These are phyloP conservation scores for Magnolia sinica DNA, from an alignment of 164 flowering plant genomes.

Conservation along the genomic window DNA sequence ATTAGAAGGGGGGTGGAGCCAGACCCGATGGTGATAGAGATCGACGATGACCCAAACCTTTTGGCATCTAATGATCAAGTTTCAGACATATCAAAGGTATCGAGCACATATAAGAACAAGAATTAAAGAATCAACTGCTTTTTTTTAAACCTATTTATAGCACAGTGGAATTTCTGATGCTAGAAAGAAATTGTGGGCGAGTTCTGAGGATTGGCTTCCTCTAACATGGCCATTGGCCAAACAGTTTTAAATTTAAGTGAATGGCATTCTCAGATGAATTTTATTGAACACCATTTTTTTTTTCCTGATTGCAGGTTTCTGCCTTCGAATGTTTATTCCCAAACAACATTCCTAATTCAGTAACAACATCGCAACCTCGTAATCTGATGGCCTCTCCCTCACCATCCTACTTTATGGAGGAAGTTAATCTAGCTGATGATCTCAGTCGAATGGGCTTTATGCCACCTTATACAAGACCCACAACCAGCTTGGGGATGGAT, in stretches of 20 bases:
- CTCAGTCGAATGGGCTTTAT: constrained; percentile 32
- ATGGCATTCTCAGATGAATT: neutral
- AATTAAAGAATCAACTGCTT: no score
- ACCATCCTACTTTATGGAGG: constrained; percentile 45
- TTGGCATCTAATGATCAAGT: constrained; percentile 56
- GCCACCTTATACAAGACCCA: constrained; percentile 41
- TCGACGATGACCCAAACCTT: constrained; percentile 24
- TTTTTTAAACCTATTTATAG: neutral
- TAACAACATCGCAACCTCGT: constrained; percentile 35
- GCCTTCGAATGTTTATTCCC: constrained; percentile 23
- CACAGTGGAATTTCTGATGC: neutral
- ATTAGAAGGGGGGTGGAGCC: constrained; percentile 21
- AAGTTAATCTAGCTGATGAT: constrained; percentile 37
- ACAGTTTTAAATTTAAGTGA: neutral
- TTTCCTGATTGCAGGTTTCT: constrained; percentile 33
- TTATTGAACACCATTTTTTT: neutral
- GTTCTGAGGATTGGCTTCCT: neutral
- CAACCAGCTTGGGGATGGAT: constrained; percentile 38
- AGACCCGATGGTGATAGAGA: constrained; percentile 23
- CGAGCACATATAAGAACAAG: neutral
- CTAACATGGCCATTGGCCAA: neutral
- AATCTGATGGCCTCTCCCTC: constrained; percentile 17
- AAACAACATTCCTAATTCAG: constrained; percentile 24
- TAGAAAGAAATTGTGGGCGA: neutral
- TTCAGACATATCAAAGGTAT: constrained; percentile 50